A percentile compares a stretch with the other conserved stretches of the same genome.
Evolutionary conservation across 768 basidiomycete species (phyloP).

Genomic region (Psilocybe subaeruginosa): DNA sequence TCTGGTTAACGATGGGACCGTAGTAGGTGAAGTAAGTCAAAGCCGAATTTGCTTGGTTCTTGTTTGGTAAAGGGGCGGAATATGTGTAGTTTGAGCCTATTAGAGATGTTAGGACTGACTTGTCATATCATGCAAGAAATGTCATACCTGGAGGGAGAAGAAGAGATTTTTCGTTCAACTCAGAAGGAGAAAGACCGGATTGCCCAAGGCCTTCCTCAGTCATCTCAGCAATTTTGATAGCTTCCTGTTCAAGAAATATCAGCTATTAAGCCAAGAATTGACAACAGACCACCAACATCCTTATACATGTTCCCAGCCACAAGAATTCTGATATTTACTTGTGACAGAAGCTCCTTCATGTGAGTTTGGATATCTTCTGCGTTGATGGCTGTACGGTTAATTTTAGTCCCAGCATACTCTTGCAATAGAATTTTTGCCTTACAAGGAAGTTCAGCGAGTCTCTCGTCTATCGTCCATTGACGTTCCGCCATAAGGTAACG

Average conservation of each 20-base stretch:
- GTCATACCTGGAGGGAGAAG: constrained; percentile 68
- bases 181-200: constrained; percentile 54
- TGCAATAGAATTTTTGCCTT: constrained; percentile 29
- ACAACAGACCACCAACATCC: constrained; percentile 54
- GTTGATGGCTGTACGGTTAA: constrained; percentile 62
- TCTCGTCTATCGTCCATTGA: constrained; percentile 80
- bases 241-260: constrained; percentile 58
- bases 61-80: constrained; percentile 72
- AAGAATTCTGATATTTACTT: constrained; percentile 71
- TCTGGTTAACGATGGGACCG: constrained; percentile 67
- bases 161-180: constrained; percentile 60
- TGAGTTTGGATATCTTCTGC: constrained; percentile 71
- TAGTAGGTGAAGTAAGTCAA: constrained; percentile 86
- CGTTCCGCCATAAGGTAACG: constrained; percentile 71
- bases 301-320: constrained; percentile 85
- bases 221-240: constrained; percentile 70
- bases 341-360: constrained; percentile 57
- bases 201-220: constrained; percentile 67
- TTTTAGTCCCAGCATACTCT: neutral
- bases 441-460: constrained; percentile 76
- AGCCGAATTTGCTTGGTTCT: constrained; percentile 84
- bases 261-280: neutral
- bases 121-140: neutral
- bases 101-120: neutral
- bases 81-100: constrained; percentile 74